phyloP scores from a whole-genome alignment of 257 asterid species.

The Plantago elongata region DNA sequence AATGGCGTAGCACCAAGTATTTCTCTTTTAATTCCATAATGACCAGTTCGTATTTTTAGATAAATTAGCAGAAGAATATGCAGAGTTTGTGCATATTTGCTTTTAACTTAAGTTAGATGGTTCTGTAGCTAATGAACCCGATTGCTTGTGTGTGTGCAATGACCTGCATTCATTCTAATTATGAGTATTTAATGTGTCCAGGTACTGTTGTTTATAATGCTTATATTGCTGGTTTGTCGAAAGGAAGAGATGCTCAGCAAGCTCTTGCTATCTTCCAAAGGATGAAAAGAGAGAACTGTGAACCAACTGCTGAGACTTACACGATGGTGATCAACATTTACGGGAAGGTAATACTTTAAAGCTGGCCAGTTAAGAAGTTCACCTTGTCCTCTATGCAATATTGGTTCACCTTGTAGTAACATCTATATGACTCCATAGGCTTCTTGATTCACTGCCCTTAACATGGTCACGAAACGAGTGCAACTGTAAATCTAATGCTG shows the following conservation, averaged over 20 bases:
- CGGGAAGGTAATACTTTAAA: conserved; percentile 54
- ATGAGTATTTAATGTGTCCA: conserved; percentile 25
- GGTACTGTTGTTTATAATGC: conserved; percentile 73
- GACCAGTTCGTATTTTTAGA: background rate
- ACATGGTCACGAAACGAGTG: background rate
- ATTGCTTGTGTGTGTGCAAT: background rate
- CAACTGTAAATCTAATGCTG: background rate
- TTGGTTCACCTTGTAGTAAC: too few relatives aligned
- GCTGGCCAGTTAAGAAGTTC: background rate
- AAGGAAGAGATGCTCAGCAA: conserved; percentile 46
- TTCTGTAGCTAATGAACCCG: background rate
- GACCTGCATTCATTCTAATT: conserved; percentile 4
- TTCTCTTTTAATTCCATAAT: conserved; percentile 14
- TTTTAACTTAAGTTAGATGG: too few relatives aligned
- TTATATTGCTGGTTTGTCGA: conserved; percentile 62
- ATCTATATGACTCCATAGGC: too few relatives aligned
- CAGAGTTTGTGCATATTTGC: background rate
- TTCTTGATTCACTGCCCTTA: background rate
- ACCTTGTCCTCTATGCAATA: background rate
- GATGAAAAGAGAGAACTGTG: conserved; percentile 70
- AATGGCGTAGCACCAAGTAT: conserved; percentile 54
- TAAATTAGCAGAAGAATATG: background rate
- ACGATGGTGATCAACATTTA: conserved; percentile 80
- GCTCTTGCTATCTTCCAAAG: conserved; percentile 61
- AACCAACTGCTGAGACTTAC: conserved; percentile 65